phyloP scores from a whole-genome alignment of 345 rosid genomes.

The Populus pruinosa region DNA sequence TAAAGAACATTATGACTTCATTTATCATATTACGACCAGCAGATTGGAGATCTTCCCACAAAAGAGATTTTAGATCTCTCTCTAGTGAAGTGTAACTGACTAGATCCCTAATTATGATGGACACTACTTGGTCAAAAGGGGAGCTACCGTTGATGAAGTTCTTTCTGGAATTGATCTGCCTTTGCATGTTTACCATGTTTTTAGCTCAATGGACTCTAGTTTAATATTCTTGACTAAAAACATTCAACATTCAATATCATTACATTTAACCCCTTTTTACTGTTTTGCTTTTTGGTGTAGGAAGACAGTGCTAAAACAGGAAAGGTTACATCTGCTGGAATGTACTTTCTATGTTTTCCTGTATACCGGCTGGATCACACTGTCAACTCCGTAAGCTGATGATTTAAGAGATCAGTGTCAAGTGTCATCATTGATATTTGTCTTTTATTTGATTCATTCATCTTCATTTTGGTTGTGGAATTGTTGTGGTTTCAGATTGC shows the following conservation, averaged over 20 bases:
- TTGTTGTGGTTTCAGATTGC: constrained; percentile 47
- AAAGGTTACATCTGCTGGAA: constrained; percentile 85
- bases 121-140: not conserved
- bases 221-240: not conserved
- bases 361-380: constrained; percentile 87
- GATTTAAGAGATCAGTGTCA: not conserved
- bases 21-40: not conserved
- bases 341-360: constrained; percentile 96
- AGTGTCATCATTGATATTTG: not conserved
- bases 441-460: constrained; percentile 18
- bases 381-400: constrained; percentile 59
- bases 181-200: not conserved
- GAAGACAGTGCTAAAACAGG: constrained; percentile 89
- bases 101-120: not conserved
- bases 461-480: constrained; percentile 1
- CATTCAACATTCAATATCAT: not conserved
- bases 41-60: not conserved
- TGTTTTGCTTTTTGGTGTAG: constrained; percentile 31
- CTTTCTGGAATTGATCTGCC: not conserved
- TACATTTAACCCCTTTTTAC: not conserved
- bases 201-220: no score
- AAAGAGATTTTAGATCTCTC: not conserved
- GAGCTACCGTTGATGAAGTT: not conserved
- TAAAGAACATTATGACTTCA: not conserved
- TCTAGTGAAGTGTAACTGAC: not conserved